Percentiles rank a stretch among this genome's conserved stretches.
phyloP scores from a whole-genome alignment of 306 rosid genomes.

The Erythrophleum fordii region DNA sequence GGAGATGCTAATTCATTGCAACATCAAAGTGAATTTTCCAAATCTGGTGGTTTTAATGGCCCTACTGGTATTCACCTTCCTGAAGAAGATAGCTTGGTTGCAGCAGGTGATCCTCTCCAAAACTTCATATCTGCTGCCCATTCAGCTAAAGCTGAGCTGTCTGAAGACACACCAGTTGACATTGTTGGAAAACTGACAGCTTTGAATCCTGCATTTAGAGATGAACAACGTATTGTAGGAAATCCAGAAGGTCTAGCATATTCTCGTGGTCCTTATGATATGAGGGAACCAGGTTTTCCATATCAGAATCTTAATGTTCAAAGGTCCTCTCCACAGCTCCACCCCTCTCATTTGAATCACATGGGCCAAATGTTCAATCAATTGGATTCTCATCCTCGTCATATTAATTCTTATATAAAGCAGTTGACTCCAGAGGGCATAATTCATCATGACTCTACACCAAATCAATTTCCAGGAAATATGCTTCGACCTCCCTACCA shows the following conservation, averaged over 20 bases:
- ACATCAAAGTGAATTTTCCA: conserved; percentile 52
- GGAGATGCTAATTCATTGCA: conserved; percentile 56
- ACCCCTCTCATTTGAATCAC: conserved; percentile 58
- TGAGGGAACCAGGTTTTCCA: conserved; percentile 69
- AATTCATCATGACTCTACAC: conserved; percentile 58
- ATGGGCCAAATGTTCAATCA: conserved; percentile 63
- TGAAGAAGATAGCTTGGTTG: conserved; percentile 77
- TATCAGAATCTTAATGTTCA: conserved; percentile 66
- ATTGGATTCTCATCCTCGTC: conserved; percentile 59
- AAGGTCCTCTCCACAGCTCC: conserved; percentile 65
- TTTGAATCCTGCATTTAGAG: conserved; percentile 60
- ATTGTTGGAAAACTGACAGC: conserved; percentile 67
- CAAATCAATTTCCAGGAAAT: conserved; percentile 68
- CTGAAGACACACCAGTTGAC: conserved; percentile 62
- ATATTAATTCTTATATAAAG: conserved; percentile 66
- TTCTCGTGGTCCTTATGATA: conserved; percentile 63
- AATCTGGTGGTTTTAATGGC: conserved; percentile 57
- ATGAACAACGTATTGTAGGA: conserved; percentile 59
- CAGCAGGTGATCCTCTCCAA: conserved; percentile 60
- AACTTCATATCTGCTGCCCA: conserved; percentile 58
- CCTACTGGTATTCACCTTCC: conserved; percentile 68
- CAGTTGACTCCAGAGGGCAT: conserved; percentile 63
- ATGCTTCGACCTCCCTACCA: conserved; percentile 77
- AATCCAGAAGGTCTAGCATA: conserved; percentile 69
- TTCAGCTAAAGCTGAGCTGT: conserved; percentile 58